Evolutionary conservation across 2,329 filamentous ascomycete species (phyloP), one percentile per base, ranked within the genome.

Genomic region (Colletotrichum sp.): DNA sequence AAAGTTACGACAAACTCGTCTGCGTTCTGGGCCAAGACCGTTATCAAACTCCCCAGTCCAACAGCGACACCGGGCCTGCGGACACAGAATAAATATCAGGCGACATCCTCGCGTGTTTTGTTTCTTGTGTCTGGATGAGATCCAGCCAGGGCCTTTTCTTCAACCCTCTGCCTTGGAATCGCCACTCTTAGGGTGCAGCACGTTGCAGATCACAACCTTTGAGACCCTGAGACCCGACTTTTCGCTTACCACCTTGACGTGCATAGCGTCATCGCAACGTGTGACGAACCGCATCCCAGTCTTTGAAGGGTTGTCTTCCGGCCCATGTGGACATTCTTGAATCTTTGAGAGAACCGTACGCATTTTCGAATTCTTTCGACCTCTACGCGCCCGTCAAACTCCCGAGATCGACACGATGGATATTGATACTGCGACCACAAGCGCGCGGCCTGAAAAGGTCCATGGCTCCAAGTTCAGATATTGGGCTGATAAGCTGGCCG

Each of bases 401-500:
- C 27, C 39, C 3, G 19, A 39, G 44, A 67, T 44, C 19, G 11
- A 34, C 48, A 34, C 28, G 39, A 76, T 67, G 68, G 71, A 78
- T 22, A 76, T 67, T 34, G 69, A 78, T 30, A 57, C 67, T 79
- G 67, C 71, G 60, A 67, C 71, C 9, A 71, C 71, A 82, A 73
- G 57, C 15, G 73, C 70, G 16, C 64, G 70, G 57, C 70, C 70
- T 15, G 66, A 57, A 19, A 75, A 71, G 78, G 82, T 83, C 64
- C 80, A 83, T 74, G 82, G 79, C 74, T 84, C 83, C 44, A 85
- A 83, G 77, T 80, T 87, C 68, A 85, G 85, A 78, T 82, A 83
- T 77, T 87, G 87, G 83, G 84, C 84, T 71, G 84, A 90, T 57
- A 96, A 91, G 87, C 82, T 96, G 72, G 92, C 94, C 61, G 94